Conservation (phyloP, 1,284 basidiomycete species). For the Cutaneotrichosporon cyanovorans region DNA sequence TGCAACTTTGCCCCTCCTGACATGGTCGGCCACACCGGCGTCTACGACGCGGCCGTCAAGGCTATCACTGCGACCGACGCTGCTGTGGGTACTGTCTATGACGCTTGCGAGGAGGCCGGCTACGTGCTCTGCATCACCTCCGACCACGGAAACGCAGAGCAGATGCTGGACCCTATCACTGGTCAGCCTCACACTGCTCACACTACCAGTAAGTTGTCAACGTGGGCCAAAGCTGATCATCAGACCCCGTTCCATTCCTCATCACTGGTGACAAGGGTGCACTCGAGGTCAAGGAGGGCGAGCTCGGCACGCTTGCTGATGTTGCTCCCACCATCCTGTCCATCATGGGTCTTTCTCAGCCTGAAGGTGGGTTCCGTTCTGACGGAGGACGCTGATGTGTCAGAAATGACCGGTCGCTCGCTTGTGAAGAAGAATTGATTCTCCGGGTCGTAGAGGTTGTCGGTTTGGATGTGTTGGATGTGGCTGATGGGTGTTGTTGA, state of each 20-base stretch:
- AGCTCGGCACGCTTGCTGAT: constrained; percentile 67
- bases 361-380: constrained; percentile 13
- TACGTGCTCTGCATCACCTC: constrained; percentile 79
- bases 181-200: constrained; percentile 62
- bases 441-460: too few relatives aligned
- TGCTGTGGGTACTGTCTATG: constrained; percentile 75
- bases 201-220: constrained; percentile 39
- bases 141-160: constrained; percentile 78
- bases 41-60: constrained; percentile 76
- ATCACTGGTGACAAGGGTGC: constrained; percentile 57
- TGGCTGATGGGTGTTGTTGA: constrained; percentile 1
- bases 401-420: constrained; percentile 18
- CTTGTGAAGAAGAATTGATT: constrained; percentile 7
- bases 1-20: constrained; percentile 93
- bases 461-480: too few relatives aligned
- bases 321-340: constrained; percentile 78
- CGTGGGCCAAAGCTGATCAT: constrained; percentile 48
- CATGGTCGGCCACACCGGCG: constrained; percentile 89
- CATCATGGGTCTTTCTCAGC: constrained; percentile 53
- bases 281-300: constrained; percentile 52
- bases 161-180: constrained; percentile 77
- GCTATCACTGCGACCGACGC: constrained; percentile 75
- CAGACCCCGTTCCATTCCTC: constrained; percentile 76
- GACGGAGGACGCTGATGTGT: too few relatives aligned
- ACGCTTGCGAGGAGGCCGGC: constrained; percentile 72